Base-by-base conservation (phyloP, 306 rosid genomes). In the Luffa acutangula region DNA sequence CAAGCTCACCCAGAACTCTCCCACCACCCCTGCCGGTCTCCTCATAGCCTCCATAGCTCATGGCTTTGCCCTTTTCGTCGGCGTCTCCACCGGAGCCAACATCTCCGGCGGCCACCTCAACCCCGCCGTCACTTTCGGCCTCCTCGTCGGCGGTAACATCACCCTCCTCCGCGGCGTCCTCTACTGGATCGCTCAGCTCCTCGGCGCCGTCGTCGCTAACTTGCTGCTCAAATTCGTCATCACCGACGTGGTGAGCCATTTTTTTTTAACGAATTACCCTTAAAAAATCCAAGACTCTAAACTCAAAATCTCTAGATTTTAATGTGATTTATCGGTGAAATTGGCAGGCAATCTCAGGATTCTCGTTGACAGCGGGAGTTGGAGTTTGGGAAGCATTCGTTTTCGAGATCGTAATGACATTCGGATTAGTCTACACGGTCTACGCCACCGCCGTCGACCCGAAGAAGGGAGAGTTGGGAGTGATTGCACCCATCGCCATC, bases 21-120 rank as follows among this genome's bases (percentile, higher is more conserved):
- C 91, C 48, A 41, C 83, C 46, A 82, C 90, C 4, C 97, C 97
- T 0, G 56, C 87, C 5, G 98, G 94, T 3, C 96, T 94, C 17
- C 62, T 94, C 43, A 9, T 91, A 1, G 98, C 97, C 6, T 37
- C 98, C 9, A 39, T 94, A 14, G 97, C 98, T 33, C 94, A 94
- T 54, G 97, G 83, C 9, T 90, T 94, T 66, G 97, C 65, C 8
- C 96, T 94, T 8, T 94, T 94, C 33, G 96, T 94, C 14, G 98
- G 88, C 2, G 98, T 94, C 77, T 8, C 98, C 67, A 84, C 91
- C 41, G 54, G 78, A 0, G 94, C 93, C 43, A 94, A 94, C 86
- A 90, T 94, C 87, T 94, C 98, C 75, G 97, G 97, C 14, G 98
- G 97, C 17, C 98, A 94, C 82, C 97, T 94, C 46, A 94, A 94